Evolutionary conservation across 2,329 filamentous ascomycete genomes (phyloP).

Genomic region (Calonectria hawksworthii): DNA sequence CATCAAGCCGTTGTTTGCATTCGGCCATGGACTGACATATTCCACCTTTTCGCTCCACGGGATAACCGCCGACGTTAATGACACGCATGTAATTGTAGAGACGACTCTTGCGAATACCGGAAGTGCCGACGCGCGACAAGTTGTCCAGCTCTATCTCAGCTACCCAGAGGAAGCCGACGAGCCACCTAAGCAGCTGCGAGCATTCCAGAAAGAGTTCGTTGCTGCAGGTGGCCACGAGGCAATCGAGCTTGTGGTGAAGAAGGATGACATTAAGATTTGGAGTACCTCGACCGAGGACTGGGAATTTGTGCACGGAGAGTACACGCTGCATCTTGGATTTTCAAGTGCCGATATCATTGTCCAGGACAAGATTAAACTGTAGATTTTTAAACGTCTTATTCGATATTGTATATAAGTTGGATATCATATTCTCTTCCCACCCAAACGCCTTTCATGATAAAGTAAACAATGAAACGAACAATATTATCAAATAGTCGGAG

Average conservation of each 20-base stretch:
- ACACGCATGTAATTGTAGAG: not conserved
- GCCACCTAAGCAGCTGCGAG: not conserved
- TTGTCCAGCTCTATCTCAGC: not conserved
- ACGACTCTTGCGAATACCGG: not conserved
- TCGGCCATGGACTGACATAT: not conserved
- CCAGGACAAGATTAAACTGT: not conserved
- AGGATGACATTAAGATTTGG: conserved; percentile 2
- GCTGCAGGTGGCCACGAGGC: not conserved
- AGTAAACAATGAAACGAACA: not conserved
- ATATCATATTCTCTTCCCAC: not conserved
- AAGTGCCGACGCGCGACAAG: not conserved
- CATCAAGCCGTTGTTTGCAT: not conserved
- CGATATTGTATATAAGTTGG: not conserved
- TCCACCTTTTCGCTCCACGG: not conserved
- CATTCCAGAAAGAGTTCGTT: not conserved
- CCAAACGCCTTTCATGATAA: not conserved
- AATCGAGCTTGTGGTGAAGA: not conserved
- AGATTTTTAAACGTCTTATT: not conserved
- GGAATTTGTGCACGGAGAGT: not conserved
- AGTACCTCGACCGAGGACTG: not conserved
- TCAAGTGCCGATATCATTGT: not conserved
- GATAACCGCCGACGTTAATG: not conserved
- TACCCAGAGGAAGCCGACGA: not conserved
- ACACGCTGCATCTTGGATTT: not conserved
- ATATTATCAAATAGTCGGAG: not conserved